Conservation (phyloP, 169 alveolate species). For the Plasmodium knowlesi region DNA sequence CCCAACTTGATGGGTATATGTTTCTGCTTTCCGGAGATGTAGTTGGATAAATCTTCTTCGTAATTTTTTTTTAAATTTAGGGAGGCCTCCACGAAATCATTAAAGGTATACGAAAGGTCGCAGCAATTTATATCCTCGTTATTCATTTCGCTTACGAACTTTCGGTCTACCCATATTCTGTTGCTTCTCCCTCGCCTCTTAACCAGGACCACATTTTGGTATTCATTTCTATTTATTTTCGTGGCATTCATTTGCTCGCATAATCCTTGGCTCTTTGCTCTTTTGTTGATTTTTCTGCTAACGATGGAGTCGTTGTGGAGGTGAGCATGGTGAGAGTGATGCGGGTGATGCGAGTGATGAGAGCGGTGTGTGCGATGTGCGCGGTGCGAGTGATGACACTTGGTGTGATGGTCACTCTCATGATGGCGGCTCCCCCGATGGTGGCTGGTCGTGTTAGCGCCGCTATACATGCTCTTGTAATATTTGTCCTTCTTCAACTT, state of each 20-base stretch:
- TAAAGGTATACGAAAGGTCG: slow-evolving; percentile 41
- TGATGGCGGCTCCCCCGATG: background rate
- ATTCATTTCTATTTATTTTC: slow-evolving; percentile 27
- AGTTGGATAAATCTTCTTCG: slow-evolving; percentile 22
- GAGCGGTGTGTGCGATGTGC: background rate
- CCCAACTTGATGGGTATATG: slow-evolving; percentile 43
- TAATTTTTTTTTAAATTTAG: slow-evolving; percentile 36
- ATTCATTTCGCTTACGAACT: slow-evolving; percentile 28
- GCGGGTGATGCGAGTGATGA: background rate
- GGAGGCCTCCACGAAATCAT: slow-evolving; percentile 42
- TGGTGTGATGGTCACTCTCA: background rate
- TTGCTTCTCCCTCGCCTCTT: slow-evolving; percentile 71
- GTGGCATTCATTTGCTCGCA: slow-evolving; percentile 23
- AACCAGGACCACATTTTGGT: slow-evolving; percentile 42
- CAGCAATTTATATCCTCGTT: slow-evolving; percentile 22
- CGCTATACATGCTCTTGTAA: slow-evolving; percentile 43
- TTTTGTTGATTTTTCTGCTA: slow-evolving; percentile 47
- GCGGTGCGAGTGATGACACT: background rate
- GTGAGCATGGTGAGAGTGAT: background rate
- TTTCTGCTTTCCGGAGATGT: slow-evolving; percentile 10
- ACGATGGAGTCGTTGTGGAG: slow-evolving; percentile 11
- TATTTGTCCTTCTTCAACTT: slow-evolving; percentile 61
- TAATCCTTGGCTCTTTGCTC: background rate
- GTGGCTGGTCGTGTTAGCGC: background rate
- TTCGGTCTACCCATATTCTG: slow-evolving; percentile 69